A percentile compares a stretch with the other conserved stretches of the same genome.
Evolutionary conservation across 768 basidiomycete genomes (phyloP).

Genomic region (Calocybe cyanea): DNA sequence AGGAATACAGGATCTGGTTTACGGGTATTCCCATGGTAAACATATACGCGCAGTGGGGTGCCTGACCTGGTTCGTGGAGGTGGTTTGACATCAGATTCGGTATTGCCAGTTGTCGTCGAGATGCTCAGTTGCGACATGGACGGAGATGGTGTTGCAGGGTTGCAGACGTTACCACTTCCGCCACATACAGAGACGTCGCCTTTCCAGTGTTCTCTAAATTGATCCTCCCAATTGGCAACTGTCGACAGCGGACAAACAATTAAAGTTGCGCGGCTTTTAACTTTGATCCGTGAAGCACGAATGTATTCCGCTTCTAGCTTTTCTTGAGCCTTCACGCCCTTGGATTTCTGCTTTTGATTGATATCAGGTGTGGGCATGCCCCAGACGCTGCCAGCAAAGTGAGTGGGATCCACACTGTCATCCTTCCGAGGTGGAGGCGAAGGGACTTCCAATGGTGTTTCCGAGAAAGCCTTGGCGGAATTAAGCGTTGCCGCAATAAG

Average conservation of each 20-base stretch:
- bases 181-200: conserved; percentile 83
- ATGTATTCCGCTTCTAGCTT: conserved; percentile 68
- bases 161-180: conserved; percentile 52
- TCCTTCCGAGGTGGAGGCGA: conserved; percentile 28
- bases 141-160: conserved; percentile 31
- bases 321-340: conserved; percentile 62
- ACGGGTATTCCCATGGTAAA: conserved; percentile 92
- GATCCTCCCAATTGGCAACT: conserved; percentile 98
- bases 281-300: conserved; percentile 73
- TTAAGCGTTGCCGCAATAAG: conserved; percentile 83
- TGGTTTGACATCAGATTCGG: conserved; percentile 29
- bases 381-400: conserved; percentile 81
- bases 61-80: conserved; percentile 40
- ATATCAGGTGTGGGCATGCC: conserved; percentile 63
- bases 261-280: conserved; percentile 85
- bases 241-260: conserved; percentile 96
- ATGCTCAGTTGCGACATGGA: conserved; percentile 33
- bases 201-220: conserved; percentile 95
- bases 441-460: conserved; percentile 46
- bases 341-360: conserved; percentile 55
- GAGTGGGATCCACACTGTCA: conserved; percentile 38
- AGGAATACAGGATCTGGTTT: conserved; percentile 83
- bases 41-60: conserved; percentile 74
- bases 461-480: conserved; percentile 65
- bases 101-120: conserved; percentile 25